Base-by-base conservation (phyloP, 2,329 filamentous ascomycete genomes). In the Falciphora oryzae region DNA sequence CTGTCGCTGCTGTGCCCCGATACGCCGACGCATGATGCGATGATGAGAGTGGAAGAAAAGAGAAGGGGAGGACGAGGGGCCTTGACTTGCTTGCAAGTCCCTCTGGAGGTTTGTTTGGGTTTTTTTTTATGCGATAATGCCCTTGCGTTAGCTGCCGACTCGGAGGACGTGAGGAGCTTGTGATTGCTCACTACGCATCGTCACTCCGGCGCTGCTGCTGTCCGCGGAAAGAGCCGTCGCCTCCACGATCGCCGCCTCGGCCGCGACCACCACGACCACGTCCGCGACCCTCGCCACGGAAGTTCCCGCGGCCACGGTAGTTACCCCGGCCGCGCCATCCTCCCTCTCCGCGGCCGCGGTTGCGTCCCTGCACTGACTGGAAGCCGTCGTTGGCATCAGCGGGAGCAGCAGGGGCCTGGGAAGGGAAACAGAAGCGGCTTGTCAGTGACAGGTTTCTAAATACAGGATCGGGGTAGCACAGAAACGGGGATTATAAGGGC, bases 331-430 rank as follows among this genome's bases (percentile, higher is more conserved):
- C 72, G 53, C 82, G 75, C 61, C 78, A 77, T 50, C 81, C 77
- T 64, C 78, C 79, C 64, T 85, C 84, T 70, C 81, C 81, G 65
- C 83, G 83, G 64, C 80, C 80, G 65, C 82, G 82, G 75, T 85
- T 84, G 71, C 85, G 85, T 65, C 80, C 77, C 71, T 85, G 85
- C 14, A 92, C 89, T 71, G 89, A 86, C 66, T 89, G 87, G 81
- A 92, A 93, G 29, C 89, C 90, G 71, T 92, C 90, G 69, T 82
- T 81, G 62, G 75, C 66, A 31, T 81, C 80, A 28, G 76, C 68
- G 11, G 75, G 69, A 10, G 75, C 68, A 62, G 81, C 78, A 61
- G 77, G 76, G 28, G 32, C 38, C 60, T 62, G 31, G 14, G 29
- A 50, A 4, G 53, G 3, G 27, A 18, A 10, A 5, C 53, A 18